phyloP scores from a whole-genome alignment of 345 rosid species.

The Rhodamnia argentea region DNA sequence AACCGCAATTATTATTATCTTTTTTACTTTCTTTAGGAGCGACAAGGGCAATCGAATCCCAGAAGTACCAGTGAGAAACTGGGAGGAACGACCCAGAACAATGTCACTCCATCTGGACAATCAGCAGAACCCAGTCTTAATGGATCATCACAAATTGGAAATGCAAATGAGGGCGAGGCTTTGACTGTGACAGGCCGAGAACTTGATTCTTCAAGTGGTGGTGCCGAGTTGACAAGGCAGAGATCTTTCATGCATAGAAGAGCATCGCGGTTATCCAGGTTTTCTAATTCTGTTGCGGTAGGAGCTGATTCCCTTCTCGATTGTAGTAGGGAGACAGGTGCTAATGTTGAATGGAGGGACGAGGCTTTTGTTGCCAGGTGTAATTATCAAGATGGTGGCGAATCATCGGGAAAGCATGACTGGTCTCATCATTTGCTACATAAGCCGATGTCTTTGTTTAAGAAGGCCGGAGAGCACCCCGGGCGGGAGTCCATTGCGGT shows the following conservation, averaged over 20 bases:
- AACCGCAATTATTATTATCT: neutral
- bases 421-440: slow-evolving; percentile 42
- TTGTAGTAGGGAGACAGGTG: slow-evolving; percentile 23
- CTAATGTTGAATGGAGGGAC: slow-evolving; percentile 35
- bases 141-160: slow-evolving; percentile 17
- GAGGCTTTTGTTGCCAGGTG: slow-evolving; percentile 20
- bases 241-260: slow-evolving; percentile 36
- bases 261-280: slow-evolving; percentile 46
- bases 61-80: slow-evolving; percentile 22
- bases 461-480: slow-evolving; percentile 24
- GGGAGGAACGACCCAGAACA: slow-evolving; percentile 15
- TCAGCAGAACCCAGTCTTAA: slow-evolving; percentile 6
- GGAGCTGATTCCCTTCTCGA: slow-evolving; percentile 56
- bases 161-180: slow-evolving; percentile 18
- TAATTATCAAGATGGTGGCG: slow-evolving; percentile 19
- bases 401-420: slow-evolving; percentile 18
- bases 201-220: slow-evolving; percentile 20
- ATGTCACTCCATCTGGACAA: slow-evolving; percentile 18
- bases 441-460: slow-evolving; percentile 18
- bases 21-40: slow-evolving; percentile 28
- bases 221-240: slow-evolving; percentile 29
- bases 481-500: neutral
- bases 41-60: slow-evolving; percentile 25
- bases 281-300: slow-evolving; percentile 74
- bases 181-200: slow-evolving; percentile 5